These are phyloP conservation scores for Speleostelium caveatum DNA, from an alignment of 78 protist species.

Conservation along the genomic window DNA sequence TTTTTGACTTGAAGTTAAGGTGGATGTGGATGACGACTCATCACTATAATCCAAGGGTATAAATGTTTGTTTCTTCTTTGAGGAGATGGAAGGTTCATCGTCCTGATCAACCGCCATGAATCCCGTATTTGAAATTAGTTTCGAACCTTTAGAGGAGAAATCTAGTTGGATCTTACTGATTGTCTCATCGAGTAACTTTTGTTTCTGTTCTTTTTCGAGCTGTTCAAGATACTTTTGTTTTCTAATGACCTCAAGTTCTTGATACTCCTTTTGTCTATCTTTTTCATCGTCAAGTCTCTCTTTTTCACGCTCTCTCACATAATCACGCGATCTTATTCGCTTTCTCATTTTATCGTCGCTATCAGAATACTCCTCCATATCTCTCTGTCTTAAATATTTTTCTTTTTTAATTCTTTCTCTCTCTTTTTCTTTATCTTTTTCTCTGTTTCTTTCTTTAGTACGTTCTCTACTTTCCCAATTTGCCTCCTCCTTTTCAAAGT, in stretches of 20 bases:
- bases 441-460: conserved; percentile 29
- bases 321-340: conserved; percentile 5
- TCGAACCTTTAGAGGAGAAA: background rate
- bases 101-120: conserved; percentile 8
- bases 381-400: background rate
- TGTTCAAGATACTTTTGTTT: background rate
- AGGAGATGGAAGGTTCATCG: background rate
- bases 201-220: background rate
- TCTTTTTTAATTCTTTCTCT: conserved; percentile 30
- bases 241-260: background rate
- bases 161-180: conserved; percentile 45
- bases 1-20: background rate
- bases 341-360: conserved; percentile 38
- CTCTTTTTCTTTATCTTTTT: conserved; percentile 46
- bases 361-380: conserved; percentile 62
- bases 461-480: conserved; percentile 48
- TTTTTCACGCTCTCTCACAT: conserved; percentile 6
- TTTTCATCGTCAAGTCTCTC: conserved; percentile 43
- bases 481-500: conserved; percentile 25
- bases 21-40: background rate
- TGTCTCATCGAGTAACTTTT: conserved; percentile 8
- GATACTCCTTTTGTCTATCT: conserved; percentile 20
- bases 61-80: conserved; percentile 31
- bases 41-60: conserved; percentile 60
- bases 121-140: background rate